A percentile compares a stretch with the other conserved stretches of the same genome.
These are phyloP conservation scores for Rhizophagus clarus DNA, from an alignment of 192 early-diverging fungal species.

Conservation along the genomic window DNA sequence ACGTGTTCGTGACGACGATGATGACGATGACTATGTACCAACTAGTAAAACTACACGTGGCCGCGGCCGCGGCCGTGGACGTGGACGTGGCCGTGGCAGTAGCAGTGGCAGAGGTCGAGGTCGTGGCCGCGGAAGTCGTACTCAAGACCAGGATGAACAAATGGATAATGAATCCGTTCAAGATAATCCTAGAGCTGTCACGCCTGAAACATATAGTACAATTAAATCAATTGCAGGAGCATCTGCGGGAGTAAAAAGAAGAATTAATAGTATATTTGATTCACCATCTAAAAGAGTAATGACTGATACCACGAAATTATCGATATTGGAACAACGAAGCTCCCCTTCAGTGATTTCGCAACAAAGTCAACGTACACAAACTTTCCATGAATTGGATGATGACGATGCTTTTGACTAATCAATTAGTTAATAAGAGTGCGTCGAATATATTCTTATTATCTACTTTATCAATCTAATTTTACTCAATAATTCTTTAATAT, in stretches of 20 bases:
- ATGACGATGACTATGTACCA: too few relatives aligned
- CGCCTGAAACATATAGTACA: neutral
- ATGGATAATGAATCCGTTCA: neutral
- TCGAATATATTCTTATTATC: neutral
- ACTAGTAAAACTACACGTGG: too few relatives aligned
- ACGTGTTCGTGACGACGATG: too few relatives aligned
- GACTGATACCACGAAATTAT: neutral
- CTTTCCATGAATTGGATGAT: neutral
- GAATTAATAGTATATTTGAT: neutral
- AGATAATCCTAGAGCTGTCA: neutral
- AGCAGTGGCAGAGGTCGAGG: neutral
- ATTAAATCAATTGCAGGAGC: too few relatives aligned
- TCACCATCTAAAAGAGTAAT: neutral
- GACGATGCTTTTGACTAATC: neutral
- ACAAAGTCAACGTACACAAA: neutral
- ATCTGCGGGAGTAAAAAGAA: neutral
- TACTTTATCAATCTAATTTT: too few relatives aligned
- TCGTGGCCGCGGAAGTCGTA: neutral
- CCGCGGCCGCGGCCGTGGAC: too few relatives aligned
- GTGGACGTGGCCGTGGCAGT: neutral
- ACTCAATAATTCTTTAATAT: too few relatives aligned
- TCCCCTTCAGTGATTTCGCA: neutral
- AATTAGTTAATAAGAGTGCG: too few relatives aligned
- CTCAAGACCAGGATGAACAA: neutral
- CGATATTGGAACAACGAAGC: neutral